Percentiles rank a stretch among this genome's conserved stretches.
Evolutionary conservation across 2,329 filamentous ascomycete genomes (phyloP).

Genomic region (Alternaria brassicae): DNA sequence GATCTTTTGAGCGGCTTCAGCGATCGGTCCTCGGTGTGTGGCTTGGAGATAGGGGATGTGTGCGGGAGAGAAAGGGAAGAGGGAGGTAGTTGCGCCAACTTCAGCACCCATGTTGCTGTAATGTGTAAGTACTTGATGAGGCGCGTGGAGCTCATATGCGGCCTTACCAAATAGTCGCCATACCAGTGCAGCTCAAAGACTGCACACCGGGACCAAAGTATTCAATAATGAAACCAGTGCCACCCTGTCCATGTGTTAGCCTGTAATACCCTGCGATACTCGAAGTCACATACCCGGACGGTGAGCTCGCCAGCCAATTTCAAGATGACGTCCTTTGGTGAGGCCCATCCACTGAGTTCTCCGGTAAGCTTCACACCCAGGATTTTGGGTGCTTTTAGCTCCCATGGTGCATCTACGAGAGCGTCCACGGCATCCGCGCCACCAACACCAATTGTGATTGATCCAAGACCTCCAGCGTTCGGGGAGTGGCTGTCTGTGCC

Average conservation of each 20-base stretch:
- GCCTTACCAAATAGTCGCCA: constrained; percentile 75
- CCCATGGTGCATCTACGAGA: constrained; percentile 95
- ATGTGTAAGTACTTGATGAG: constrained; percentile 4
- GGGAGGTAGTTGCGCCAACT: constrained; percentile 92
- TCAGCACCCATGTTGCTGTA: constrained; percentile 64
- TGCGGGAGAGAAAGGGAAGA: constrained; percentile 89
- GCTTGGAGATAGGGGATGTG: constrained; percentile 86
- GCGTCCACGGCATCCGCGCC: constrained; percentile 97
- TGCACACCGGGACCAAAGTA: constrained; percentile 91
- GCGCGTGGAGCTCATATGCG: neutral
- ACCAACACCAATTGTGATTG: constrained; percentile 95
- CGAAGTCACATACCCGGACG: constrained; percentile 65
- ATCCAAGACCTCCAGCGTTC: constrained; percentile 92
- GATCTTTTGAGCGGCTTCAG: constrained; percentile 69
- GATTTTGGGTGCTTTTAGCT: constrained; percentile 92
- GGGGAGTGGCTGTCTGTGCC: constrained; percentile 97
- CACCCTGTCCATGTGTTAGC: constrained; percentile 62
- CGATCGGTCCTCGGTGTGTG: constrained; percentile 78
- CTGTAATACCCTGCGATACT: neutral
- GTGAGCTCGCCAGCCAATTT: constrained; percentile 88
- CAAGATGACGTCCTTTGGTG: constrained; percentile 95
- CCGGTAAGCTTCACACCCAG: constrained; percentile 86
- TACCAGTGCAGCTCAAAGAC: constrained; percentile 87
- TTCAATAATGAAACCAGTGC: constrained; percentile 93
- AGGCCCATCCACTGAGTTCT: constrained; percentile 85